These are phyloP conservation scores for Hansfordia pulvinata DNA, from an alignment of 2,329 filamentous ascomycete genomes.

Conservation along the genomic window DNA sequence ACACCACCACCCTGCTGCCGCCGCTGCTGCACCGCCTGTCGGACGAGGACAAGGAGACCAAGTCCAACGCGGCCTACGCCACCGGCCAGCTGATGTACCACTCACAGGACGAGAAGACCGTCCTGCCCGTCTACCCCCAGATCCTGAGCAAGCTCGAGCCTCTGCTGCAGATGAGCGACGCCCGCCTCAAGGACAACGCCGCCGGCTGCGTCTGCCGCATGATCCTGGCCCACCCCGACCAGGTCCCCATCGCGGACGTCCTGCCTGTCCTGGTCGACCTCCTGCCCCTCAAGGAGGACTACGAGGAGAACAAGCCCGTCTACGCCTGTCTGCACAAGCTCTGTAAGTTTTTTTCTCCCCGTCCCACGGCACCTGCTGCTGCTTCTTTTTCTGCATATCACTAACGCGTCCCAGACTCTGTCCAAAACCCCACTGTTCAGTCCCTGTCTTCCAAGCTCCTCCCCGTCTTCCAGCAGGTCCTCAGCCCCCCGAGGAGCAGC, in stretches of 20 bases:
- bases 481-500: slow-evolving; percentile 62
- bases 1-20: slow-evolving; percentile 64
- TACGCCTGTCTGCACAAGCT: slow-evolving; percentile 83
- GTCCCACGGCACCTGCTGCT: too few relatives aligned
- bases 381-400: neutral
- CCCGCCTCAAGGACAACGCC: slow-evolving; percentile 82
- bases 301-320: slow-evolving; percentile 89
- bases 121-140: slow-evolving; percentile 60
- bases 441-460: slow-evolving; percentile 57
- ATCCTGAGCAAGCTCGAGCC: slow-evolving; percentile 82
- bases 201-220: slow-evolving; percentile 84
- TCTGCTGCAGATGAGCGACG: slow-evolving; percentile 62
- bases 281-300: slow-evolving; percentile 84
- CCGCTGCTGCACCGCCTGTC: slow-evolving; percentile 74
- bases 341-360: slow-evolving; percentile 38
- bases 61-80: slow-evolving; percentile 91
- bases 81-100: slow-evolving; percentile 73
- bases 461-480: slow-evolving; percentile 58
- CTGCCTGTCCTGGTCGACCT: slow-evolving; percentile 67
- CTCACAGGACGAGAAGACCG: slow-evolving; percentile 60
- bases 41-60: slow-evolving; percentile 82
- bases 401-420: slow-evolving; percentile 34
- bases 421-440: slow-evolving; percentile 55
- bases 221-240: slow-evolving; percentile 79
- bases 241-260: slow-evolving; percentile 67